Evolutionary conservation across 495 filamentous ascomycete species (phyloP).

Genomic region (Hypomontagnella monticulosa): DNA sequence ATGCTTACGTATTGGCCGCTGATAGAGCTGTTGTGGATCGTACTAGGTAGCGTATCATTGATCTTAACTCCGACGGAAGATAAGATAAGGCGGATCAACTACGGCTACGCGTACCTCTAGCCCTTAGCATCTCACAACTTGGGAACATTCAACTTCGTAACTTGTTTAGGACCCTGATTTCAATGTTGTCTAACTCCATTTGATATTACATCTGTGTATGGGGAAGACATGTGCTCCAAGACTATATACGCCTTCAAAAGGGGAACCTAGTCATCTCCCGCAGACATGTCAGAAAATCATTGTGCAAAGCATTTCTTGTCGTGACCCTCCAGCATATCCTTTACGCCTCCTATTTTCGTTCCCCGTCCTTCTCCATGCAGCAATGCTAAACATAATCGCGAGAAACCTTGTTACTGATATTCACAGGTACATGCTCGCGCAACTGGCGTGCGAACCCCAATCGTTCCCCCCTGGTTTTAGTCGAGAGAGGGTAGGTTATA

Average conservation of each 20-base stretch:
- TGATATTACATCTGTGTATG: slow-evolving; percentile 18
- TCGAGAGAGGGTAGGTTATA: slow-evolving; percentile 43
- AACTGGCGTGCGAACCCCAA: neutral
- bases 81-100: slow-evolving; percentile 30
- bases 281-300: slow-evolving; percentile 29
- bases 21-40: too few species aligned
- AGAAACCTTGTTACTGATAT: neutral
- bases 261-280: slow-evolving; percentile 10
- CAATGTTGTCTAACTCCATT: slow-evolving; percentile 8
- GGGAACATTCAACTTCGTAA: too few species aligned
- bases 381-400: neutral
- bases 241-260: slow-evolving; percentile 21
- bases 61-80: neutral
- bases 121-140: neutral
- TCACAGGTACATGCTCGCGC: slow-evolving; percentile 1
- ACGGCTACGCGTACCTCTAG: neutral
- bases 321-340: neutral
- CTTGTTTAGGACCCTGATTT: neutral
- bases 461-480: slow-evolving; percentile 11
- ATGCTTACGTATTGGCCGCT: slow-evolving; percentile 32
- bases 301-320: slow-evolving; percentile 9
- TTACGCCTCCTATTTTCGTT: neutral
- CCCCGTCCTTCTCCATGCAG: neutral
- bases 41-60: too few species aligned
- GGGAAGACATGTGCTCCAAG: slow-evolving; percentile 3